Conservation (phyloP, 2,329 filamentous ascomycete genomes). For the Arachnomyces sp. region DNA sequence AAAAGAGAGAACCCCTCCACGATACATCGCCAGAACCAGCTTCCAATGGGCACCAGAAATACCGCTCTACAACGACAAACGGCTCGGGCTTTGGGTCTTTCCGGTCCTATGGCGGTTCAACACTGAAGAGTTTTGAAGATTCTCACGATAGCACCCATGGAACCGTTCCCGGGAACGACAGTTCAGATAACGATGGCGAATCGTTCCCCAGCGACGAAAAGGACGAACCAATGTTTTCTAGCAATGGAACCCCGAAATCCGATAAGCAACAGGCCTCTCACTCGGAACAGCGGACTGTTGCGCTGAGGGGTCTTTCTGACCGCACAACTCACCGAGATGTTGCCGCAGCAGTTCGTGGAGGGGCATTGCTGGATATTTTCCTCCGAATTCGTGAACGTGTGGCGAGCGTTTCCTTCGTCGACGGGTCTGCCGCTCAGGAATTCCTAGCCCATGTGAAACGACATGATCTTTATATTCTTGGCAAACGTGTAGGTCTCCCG, state of each 20-base stretch:
- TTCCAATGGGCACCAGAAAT: too few relatives aligned
- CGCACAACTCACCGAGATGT: conserved; percentile 60
- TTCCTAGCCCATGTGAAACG: conserved; percentile 60
- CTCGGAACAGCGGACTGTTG: conserved; percentile 35
- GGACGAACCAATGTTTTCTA: conserved; percentile 10
- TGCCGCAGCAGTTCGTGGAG: conserved; percentile 58
- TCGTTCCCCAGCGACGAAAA: conserved; percentile 21
- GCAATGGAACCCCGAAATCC: conserved; percentile 14
- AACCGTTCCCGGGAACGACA: conserved; percentile 4
- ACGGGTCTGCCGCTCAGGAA: conserved; percentile 52
- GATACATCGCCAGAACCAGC: neutral
- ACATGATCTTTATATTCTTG: conserved; percentile 61
- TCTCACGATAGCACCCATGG: conserved; percentile 5
- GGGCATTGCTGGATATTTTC: conserved; percentile 61
- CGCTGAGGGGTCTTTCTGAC: conserved; percentile 56
- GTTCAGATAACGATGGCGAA: conserved; percentile 18
- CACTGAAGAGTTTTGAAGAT: neutral
- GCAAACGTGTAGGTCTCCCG: conserved; percentile 52
- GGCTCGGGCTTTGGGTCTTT: too few relatives aligned
- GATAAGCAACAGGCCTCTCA: conserved; percentile 12
- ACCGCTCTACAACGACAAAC: too few relatives aligned
- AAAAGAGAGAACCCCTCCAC: neutral
- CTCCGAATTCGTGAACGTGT: conserved; percentile 52
- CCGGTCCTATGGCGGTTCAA: too few relatives aligned
- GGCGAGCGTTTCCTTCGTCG: conserved; percentile 63